phyloP scores from a whole-genome alignment of 2,329 filamentous ascomycete genomes.

The Colletotrichum liaoningense region DNA sequence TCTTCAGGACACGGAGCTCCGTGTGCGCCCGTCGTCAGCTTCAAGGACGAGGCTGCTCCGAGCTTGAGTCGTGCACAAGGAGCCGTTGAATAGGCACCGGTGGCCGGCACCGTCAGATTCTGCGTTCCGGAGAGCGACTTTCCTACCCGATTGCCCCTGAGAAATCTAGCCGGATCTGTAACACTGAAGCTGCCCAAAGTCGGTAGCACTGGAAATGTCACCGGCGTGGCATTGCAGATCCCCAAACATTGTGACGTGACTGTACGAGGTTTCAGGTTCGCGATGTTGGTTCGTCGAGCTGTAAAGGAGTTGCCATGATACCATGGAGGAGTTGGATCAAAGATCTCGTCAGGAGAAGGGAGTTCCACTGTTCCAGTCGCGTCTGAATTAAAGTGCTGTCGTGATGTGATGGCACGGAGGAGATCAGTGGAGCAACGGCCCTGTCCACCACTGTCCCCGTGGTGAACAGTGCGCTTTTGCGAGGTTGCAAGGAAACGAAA shows the following conservation, averaged over 20 bases:
- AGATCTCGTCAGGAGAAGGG: constrained; percentile 20
- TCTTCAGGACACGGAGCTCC: constrained; percentile 14
- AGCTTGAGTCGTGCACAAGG: constrained; percentile 3
- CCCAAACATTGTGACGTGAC: constrained; percentile 18
- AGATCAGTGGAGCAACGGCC: constrained; percentile 22
- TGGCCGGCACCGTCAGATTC: not conserved
- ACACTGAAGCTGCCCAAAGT: not conserved
- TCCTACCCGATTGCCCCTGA: not conserved
- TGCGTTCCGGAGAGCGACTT: not conserved
- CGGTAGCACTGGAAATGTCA: not conserved
- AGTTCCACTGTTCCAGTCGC: constrained; percentile 30
- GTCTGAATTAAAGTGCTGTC: constrained; percentile 31
- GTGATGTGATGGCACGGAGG: constrained; percentile 6
- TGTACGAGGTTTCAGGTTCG: constrained; percentile 24
- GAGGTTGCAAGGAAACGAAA: constrained; percentile 26
- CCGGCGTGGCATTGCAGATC: constrained; percentile 27
- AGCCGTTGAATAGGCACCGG: not conserved
- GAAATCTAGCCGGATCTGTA: constrained; percentile 8
- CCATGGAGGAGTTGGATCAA: not conserved
- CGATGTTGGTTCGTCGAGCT: not conserved
- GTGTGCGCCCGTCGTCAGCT: not conserved
- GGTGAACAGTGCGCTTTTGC: constrained; percentile 18
- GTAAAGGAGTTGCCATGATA: not conserved
- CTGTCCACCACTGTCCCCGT: not conserved
- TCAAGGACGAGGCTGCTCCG: not conserved